Base-by-base conservation (phyloP, 208 protist genomes). In the Acanthamoeba healyi region DNA sequence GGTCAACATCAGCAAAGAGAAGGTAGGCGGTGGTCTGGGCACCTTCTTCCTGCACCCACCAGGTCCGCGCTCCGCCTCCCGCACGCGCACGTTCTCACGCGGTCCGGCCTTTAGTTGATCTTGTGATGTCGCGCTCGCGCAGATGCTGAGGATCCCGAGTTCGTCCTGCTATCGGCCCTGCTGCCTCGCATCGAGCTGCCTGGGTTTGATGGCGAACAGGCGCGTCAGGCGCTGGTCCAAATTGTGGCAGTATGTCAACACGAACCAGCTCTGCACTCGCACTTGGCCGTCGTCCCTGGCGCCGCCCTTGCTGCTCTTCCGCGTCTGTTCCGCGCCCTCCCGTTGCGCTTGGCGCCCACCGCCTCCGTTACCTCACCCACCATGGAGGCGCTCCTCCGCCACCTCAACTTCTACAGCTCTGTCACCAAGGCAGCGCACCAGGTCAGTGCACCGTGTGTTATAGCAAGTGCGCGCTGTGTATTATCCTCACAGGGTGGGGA, bases 21-120 rank as follows among this genome's bases (percentile, higher is more conserved):
- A 86, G 77, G 44, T 61, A 7, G 77, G 46, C 40, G 15, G 44
- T 14, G 46, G 29, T 22, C 34, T 86, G 17, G 46, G 38, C 38
- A 61, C 77, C 26, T 14, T 86, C 44, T 86, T 86, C 77, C 34
- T 86, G 14, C 77, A 86, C 46, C 46, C 46, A 24, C 77, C 77
- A 82, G 72, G 40, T 40, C 17, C n/a, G n/a, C n/a, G n/a, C n/a
- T n/a, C n/a, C n/a, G n/a, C n/a, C n/a, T n/a, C n/a, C n/a, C n/a
- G n/a, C n/a, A n/a, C n/a, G n/a, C n/a, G n/a, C n/a, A n/a, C n/a
- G n/a, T n/a, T n/a, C n/a, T n/a, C n/a, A n/a, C n/a, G n/a, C n/a
- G n/a, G n/a, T n/a, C n/a, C n/a, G n/a, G n/a, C n/a, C n/a, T n/a
- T n/a, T n/a, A n/a, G n/a, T n/a, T n/a, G n/a, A n/a, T n/a, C n/a